Evolutionary conservation across 2,329 filamentous ascomycete species (phyloP), one percentile per base, ranked within the genome.

Genomic region (Ceratocystis alfenasii): DNA sequence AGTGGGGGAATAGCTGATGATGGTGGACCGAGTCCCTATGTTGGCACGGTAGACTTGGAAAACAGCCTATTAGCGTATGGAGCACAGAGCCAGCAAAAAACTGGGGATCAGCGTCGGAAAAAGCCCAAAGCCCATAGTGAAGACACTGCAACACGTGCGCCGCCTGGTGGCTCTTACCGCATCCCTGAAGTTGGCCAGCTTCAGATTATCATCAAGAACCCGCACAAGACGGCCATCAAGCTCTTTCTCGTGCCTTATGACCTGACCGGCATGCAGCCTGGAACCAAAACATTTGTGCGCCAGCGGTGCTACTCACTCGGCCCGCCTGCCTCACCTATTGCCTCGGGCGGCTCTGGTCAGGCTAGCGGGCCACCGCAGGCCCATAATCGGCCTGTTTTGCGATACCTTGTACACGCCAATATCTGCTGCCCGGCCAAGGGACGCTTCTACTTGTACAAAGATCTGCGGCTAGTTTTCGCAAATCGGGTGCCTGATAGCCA

Each of bases 201-300:
- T 15, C 94, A 99, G 72, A 95, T 99, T 69, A 87, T 99, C 68
- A 90, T 99, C 74, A 97, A 97, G 74, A 99, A 97, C 71, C 93
- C 92, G 17, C 96, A 97, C 77, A 97, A 97, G 74, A 97, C 94
- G 2, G 94, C 94, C 0, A 93, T 97, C 65, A 97, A 99, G 74
- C 79, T 99, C 0, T 97, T 97, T 71, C 80, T 97, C 28, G 85
- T 99, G 2, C 94, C 93, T 0, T 99, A 97, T 71, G 91, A 97
- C 73, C 79, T 99, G 1, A 82, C 85, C 0, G 93, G 90, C 63
- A 99, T 99, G 93, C 88, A 94, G 68, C 83, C 90, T 0, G 91
- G 91, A 0, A 95, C 90, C 17, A 97, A 97, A 75, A 99, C 94
- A 0, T 97, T 97, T 71, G 88, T 99, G 68, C 85, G 94, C 36